Evolutionary conservation across 768 basidiomycete genomes (phyloP).

Genomic region (Podaxis sp.): DNA sequence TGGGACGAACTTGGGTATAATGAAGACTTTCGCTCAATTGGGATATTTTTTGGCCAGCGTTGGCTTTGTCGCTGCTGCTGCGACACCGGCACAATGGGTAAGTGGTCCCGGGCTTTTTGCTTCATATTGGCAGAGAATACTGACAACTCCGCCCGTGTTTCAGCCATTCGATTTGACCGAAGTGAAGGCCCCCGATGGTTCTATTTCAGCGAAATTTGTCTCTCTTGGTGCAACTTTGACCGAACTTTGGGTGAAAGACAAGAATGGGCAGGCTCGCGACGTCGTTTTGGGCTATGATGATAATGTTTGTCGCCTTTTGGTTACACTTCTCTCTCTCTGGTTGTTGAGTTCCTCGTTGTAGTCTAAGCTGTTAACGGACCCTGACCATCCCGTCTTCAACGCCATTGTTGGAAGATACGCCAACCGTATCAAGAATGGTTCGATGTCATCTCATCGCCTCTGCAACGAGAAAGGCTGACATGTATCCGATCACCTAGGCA

Average conservation of each 20-base stretch:
- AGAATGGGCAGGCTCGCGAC: slow-evolving; percentile 43
- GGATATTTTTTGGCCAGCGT: background rate
- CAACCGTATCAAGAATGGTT: slow-evolving; percentile 51
- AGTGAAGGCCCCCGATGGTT: slow-evolving; percentile 49
- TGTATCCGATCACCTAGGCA: slow-evolving; percentile 29
- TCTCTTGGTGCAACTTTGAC: slow-evolving; percentile 56
- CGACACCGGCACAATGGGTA: background rate
- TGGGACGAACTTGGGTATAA: background rate
- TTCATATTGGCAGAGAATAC: background rate
- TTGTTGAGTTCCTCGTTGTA: slow-evolving; percentile 15
- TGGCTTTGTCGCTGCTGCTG: background rate
- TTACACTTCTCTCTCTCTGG: background rate
- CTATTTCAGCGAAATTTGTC: slow-evolving; percentile 57
- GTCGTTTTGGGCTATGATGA: slow-evolving; percentile 61
- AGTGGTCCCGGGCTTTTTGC: background rate
- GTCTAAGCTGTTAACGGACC: slow-evolving; percentile 41
- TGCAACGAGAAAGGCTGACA: background rate
- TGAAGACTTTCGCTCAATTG: slow-evolving; percentile 4
- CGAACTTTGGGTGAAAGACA: slow-evolving; percentile 55
- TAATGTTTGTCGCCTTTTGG: slow-evolving; percentile 31
- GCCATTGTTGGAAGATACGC: slow-evolving; percentile 47
- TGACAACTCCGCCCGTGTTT: background rate
- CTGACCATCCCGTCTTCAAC: slow-evolving; percentile 46
- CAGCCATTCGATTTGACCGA: slow-evolving; percentile 50
- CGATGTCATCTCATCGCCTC: background rate